phyloP scores from a whole-genome alignment of 805 yeast genomes.

The Candida yuanshanica region DNA sequence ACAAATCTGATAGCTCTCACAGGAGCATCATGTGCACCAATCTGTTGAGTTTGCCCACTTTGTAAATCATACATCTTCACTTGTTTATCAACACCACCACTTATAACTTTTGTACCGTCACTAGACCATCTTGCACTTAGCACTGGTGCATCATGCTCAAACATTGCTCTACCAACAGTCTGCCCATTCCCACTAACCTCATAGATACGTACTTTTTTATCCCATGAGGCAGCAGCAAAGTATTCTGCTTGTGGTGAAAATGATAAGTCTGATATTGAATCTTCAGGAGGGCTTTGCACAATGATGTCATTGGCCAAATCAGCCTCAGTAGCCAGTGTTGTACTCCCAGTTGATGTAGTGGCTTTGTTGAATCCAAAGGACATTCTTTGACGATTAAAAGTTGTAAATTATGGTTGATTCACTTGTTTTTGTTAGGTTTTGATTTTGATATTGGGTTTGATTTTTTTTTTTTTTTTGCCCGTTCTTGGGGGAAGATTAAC shows the following conservation, averaged over 20 bases:
- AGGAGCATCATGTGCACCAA: slow-evolving; percentile 82
- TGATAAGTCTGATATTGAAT: slow-evolving; percentile 74
- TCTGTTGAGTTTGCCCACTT: slow-evolving; percentile 74
- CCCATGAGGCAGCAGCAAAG: slow-evolving; percentile 85
- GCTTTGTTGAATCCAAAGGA: slow-evolving; percentile 31
- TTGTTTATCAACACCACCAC: slow-evolving; percentile 89
- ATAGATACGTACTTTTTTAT: slow-evolving; percentile 87
- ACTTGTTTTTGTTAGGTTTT: slow-evolving; percentile 1
- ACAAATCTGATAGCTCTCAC: slow-evolving; percentile 72
- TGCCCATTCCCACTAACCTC: slow-evolving; percentile 73
- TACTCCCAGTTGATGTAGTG: slow-evolving; percentile 16
- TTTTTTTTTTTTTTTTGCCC: background rate
- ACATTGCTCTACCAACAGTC: slow-evolving; percentile 83
- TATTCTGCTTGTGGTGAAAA: slow-evolving; percentile 87
- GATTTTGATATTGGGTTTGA: slow-evolving; percentile 1
- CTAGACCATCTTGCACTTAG: slow-evolving; percentile 73
- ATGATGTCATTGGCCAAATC: slow-evolving; percentile 67
- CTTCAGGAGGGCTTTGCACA: slow-evolving; percentile 83
- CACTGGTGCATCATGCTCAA: slow-evolving; percentile 87
- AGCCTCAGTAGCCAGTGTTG: slow-evolving; percentile 22
- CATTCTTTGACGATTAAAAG: slow-evolving; percentile 20
- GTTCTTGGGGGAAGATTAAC: too few species aligned
- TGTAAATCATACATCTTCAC: slow-evolving; percentile 79
- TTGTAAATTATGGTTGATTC: background rate
- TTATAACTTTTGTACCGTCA: slow-evolving; percentile 83